phyloP scores from a whole-genome alignment of 495 filamentous ascomycete species.

The Evernia prunastri region DNA sequence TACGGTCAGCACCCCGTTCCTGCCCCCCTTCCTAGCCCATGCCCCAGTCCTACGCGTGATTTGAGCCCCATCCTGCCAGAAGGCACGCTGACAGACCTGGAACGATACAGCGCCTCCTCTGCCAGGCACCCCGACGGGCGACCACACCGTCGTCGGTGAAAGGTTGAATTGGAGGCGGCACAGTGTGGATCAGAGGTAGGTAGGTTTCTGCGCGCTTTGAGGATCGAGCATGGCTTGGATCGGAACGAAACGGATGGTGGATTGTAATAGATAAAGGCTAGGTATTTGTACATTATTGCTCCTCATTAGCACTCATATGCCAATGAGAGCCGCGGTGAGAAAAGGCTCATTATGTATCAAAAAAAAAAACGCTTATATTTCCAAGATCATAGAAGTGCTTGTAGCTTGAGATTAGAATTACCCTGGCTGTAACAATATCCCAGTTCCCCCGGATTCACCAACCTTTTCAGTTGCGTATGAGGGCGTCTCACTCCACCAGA shows the following conservation, averaged over 20 bases:
- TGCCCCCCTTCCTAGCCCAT: too few relatives aligned
- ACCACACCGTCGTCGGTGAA: slow-evolving; percentile 1
- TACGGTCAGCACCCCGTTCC: slow-evolving; percentile 20
- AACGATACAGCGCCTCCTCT: slow-evolving; percentile 8
- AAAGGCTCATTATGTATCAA: not conserved
- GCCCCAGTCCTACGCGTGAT: not conserved
- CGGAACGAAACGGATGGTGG: not conserved
- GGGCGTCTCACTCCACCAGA: too few relatives aligned
- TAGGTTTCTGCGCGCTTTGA: not conserved
- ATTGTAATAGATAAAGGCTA: not conserved
- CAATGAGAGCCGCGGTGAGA: not conserved
- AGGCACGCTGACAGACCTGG: slow-evolving; percentile 15
- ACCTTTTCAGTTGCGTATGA: too few relatives aligned
- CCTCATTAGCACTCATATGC: not conserved
- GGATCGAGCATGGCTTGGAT: not conserved
- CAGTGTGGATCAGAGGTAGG: slow-evolving; percentile 14
- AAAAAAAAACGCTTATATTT: too few relatives aligned
- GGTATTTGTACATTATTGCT: not conserved
- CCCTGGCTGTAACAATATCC: too few relatives aligned
- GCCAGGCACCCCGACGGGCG: slow-evolving; percentile 16
- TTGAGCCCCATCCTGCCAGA: slow-evolving; percentile 12
- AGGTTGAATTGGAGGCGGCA: slow-evolving; percentile 7
- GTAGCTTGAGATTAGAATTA: too few relatives aligned
- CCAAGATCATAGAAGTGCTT: too few relatives aligned
- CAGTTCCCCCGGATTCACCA: too few relatives aligned